Evolutionary conservation across 2,329 filamentous ascomycete species (phyloP).

Genomic region (Fusarium agapanthi): DNA sequence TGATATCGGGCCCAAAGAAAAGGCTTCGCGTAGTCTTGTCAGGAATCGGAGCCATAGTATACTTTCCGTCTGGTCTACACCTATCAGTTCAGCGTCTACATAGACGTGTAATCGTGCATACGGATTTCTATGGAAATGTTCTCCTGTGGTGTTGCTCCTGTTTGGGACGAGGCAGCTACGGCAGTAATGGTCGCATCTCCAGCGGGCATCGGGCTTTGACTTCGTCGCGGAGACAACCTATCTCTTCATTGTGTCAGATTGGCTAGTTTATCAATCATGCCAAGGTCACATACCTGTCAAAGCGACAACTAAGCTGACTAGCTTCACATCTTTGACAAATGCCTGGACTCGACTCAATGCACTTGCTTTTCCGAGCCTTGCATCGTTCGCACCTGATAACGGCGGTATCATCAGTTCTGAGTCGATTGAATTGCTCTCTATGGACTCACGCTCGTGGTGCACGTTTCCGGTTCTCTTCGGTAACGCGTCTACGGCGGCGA

Average conservation of each 20-base stretch:
- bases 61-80: background rate
- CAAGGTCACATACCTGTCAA: background rate
- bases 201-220: background rate
- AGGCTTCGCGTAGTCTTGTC: background rate
- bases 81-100: accelerated
- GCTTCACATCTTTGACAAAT: background rate
- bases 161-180: background rate
- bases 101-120: accelerated
- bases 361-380: background rate
- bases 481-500: conserved; percentile 1
- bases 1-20: background rate
- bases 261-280: accelerated
- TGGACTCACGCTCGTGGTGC: background rate
- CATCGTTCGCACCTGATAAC: background rate
- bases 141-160: background rate
- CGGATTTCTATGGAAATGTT: background rate
- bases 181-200: background rate
- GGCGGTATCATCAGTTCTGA: background rate
- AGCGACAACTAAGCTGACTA: background rate
- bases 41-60: background rate
- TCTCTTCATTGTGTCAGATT: background rate
- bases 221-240: background rate
- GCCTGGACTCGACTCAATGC: background rate
- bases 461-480: background rate
- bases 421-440: accelerated